Evolutionary conservation across 106 monocot genomes (phyloP), one percentile per base, ranked within the genome.

Genomic region (Narthecium ossifragum): DNA sequence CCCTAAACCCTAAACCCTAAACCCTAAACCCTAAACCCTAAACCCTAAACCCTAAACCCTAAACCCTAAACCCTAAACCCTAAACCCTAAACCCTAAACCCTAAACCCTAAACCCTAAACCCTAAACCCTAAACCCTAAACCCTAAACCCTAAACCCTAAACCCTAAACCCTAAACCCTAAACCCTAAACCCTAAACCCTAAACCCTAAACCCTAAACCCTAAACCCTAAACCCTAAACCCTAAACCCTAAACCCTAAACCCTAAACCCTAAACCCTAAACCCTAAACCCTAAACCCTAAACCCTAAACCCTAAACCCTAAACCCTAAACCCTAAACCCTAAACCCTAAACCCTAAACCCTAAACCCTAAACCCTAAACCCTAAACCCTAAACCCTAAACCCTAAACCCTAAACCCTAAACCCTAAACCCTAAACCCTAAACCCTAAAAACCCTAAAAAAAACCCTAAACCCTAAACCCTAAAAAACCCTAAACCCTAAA

Each of bases 121-220:
- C 36, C 36, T 17, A 9, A 46, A 12, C 5, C 46, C n/a, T 4
- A 9, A 46, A 12, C 5, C 46, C n/a, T 4, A 9, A 46, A 12
- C 5, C 46, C n/a, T 4, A 9, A 46, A 20, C 28, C 28, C 8
- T 2, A 32, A 36, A 20, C 28, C 57, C 27, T 11, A 13, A 57
- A 6, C 57, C 57, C 27, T 26, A 57, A 57, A 20, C 57, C 57
- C 27, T 26, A 57, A 57, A 20, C 57, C 57, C 27, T 26, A 57
- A 57, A 20, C 57, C 57, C 27, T 26, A 57, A 57, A 20, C 57
- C 57, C 27, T 26, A 57, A 57, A 20, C 57, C 57, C 27, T 26
- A 57, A 57, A 20, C 57, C 57, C 27, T 26, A 57, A 57, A 20
- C 57, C 57, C 27, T 26, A n/a, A 57, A 57, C 57, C 57, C 30